Percentiles rank a stretch among this genome's conserved stretches.
phyloP scores from a whole-genome alignment of 257 asterid genomes.

The Schizonepeta tenuifolia region DNA sequence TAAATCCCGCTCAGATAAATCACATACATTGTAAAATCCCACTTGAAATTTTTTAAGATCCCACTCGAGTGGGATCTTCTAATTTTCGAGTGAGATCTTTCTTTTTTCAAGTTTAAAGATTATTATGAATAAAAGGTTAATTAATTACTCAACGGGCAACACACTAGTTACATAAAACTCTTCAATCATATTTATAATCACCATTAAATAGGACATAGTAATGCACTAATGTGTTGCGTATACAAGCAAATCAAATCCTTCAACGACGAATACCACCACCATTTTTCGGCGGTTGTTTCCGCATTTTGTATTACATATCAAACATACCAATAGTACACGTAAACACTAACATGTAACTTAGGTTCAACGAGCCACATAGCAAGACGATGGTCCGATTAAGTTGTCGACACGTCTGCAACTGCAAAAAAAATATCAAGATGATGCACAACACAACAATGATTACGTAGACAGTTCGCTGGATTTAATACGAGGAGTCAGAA shows the following conservation, averaged over 20 bases:
- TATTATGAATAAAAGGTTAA: no score
- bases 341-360: neutral
- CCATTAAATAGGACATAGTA: neutral
- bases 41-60: no score
- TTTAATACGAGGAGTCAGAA: neutral
- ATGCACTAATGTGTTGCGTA: neutral
- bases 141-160: no score
- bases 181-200: neutral
- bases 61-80: no score
- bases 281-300: neutral
- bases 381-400: neutral
- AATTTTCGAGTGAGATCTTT: no score
- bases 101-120: no score
- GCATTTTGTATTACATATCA: neutral
- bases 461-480: neutral
- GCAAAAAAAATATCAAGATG: constrained; percentile 16
- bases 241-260: neutral
- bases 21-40: no score
- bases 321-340: neutral
- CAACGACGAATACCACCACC: neutral
- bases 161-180: neutral
- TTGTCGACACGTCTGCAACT: constrained; percentile 19
- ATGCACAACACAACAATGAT: neutral
- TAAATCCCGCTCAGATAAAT: no score
- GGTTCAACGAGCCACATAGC: neutral